Base-by-base conservation (phyloP, 768 basidiomycete species). In the Lactarius pseudohatsudake region DNA sequence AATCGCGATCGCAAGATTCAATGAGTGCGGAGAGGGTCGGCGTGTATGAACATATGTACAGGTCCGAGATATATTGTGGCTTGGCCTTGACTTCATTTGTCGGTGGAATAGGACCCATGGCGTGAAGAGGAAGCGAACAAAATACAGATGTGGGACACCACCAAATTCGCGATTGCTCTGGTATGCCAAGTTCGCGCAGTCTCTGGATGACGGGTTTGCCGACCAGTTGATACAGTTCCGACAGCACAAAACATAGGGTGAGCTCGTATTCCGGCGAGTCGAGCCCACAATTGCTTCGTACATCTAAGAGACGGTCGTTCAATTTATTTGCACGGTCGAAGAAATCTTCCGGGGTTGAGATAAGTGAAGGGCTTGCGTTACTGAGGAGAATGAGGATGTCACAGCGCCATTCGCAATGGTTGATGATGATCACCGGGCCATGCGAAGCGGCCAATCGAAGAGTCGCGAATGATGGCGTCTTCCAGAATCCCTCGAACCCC, bases 51-150 rank as follows among this genome's bases (percentile, higher is more conserved):
- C 50, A 61, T 18, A 63, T 45, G 38, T 53, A 59, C n/a, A 56
- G 22, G 22, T 67, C 47, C 28, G 56, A 43, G 13, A 64, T 8
- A 30, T 56, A 26, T 20, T 22, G 36, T 36, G 36, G 22, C n/a
- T 47, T 34, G 8, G 41, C 5, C 36, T 16, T 3, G 18, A 2
- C 41, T 43, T 43, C 18, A 10, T 26, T 53, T 22, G 36, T 36
- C 32, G 4, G 18, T 26, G 28, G 26, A 36, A 61, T 64, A 18
- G 57, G n/a, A 8, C 59, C 62, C 7, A 61, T 61, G 36, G 61
- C 66, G 22, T 67, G 65, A 3, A 67, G 22, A 15, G 65, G 65
- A 40, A 67, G 61, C 15, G 53, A 64, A 16, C 53, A 54, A 13
- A 16, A 54, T 16, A 15, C 18, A 5, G 41, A 43, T 43, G 41